A percentile compares a stretch with the other conserved stretches of the same genome.
Evolutionary conservation across 176 grass and related monocot genomes (phyloP).

Genomic region (Dactylis glomerata): DNA sequence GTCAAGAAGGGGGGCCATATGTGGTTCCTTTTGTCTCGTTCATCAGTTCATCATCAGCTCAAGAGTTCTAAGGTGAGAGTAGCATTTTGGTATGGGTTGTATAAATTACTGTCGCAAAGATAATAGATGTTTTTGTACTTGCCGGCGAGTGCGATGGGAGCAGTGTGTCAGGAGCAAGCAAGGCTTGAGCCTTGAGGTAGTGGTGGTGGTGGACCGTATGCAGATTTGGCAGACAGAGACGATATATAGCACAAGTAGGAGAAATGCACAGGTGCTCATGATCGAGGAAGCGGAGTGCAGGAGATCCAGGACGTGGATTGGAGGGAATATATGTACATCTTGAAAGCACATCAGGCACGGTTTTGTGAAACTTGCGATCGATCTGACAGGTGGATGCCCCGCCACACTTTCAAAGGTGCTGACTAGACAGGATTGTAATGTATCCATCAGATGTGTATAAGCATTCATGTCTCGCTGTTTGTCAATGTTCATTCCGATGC

Average conservation of each 20-base stretch:
- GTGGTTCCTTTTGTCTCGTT: not conserved
- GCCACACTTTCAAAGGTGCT: not conserved
- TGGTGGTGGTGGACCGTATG: not conserved
- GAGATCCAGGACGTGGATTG: not conserved
- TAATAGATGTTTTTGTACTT: not conserved
- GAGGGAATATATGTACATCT: not conserved
- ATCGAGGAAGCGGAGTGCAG: not conserved
- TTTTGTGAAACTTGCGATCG: conserved; percentile 9
- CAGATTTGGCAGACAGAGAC: not conserved
- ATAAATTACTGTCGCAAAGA: too few species aligned
- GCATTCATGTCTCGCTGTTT: not conserved
- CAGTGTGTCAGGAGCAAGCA: not conserved
- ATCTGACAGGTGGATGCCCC: conserved; percentile 19
- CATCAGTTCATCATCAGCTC: not conserved
- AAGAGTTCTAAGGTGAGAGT: not conserved
- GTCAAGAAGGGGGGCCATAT: not conserved
- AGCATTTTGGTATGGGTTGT: too few species aligned
- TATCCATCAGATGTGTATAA: not conserved
- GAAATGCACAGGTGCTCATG: not conserved
- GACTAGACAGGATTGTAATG: not conserved
- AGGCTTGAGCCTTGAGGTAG: not conserved
- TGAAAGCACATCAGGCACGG: not conserved
- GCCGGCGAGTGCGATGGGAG: not conserved
- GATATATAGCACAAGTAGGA: not conserved
- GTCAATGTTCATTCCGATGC: not conserved